Base-by-base conservation (phyloP, 1,284 basidiomycete genomes). In the Malassezia globosa region DNA sequence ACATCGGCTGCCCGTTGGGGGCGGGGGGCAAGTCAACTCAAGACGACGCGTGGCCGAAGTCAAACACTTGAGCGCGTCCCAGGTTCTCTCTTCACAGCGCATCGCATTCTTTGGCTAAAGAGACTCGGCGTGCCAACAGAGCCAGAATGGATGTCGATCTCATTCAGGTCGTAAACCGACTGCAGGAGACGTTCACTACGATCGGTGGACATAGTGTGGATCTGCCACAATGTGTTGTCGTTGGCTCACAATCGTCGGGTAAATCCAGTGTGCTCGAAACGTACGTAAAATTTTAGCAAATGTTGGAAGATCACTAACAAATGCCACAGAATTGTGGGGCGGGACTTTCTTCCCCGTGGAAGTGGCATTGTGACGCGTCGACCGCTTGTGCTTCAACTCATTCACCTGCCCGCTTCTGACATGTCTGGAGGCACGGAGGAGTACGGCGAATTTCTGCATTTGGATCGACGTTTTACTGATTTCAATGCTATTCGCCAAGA, bases 311-410 rank as follows among this genome's bases (percentile, higher is more conserved):
- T 25, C 11, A 16, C 38, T 49, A 24, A 49, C 37, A n/a, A 13
- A 40, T 34, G 16, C 11, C 33, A 27, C 60, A 89, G 85, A 2
- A 87, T 99, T 58, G 94, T 99, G 16, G 94, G 92, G 0, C 88
- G 95, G 58, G 89, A 97, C 72, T 97, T 99, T 73, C 75, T 99
- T 33, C 94, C 92, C 31, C 97, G 97, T 75, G 92, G 92, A 47
- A 85, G 89, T 73, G 97, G 96, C 73, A 99, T 99, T 92, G 94
- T 97, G 37, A 99, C 92, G 0, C 85, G 92, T 3, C 82, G 92
- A 40, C 94, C 92, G 1, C 94, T 99, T 63, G 92, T 97, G 71
- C 80, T 97, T 51, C 97, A 94, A 0, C 82, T 99, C 42, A 83
- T 97, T 54, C 87, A 97, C 69, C 92, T 86, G 0, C 50, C 55